Evolutionary conservation across 371 early-diverging fungal species (phyloP), one percentile per base, ranked within the genome.

Genomic region (Chytridiales sp.): DNA sequence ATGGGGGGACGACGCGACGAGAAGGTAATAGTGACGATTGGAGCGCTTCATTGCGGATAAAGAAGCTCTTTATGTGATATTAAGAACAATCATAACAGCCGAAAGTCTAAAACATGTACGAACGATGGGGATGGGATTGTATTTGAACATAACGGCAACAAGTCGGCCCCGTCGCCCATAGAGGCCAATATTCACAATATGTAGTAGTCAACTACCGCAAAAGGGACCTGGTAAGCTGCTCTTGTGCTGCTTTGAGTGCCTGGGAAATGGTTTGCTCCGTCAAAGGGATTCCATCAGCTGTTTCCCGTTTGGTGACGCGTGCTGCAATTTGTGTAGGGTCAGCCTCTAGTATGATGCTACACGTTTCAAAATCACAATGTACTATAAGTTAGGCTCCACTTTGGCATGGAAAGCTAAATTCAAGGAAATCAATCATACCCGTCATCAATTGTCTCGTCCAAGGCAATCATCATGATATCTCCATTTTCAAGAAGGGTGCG

Each of bases 401-500:
- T 19, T 1, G 19, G 19, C 30, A 50, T 26, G 11, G 51, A 26
- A 11, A 32, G 9, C 34, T 9, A 26, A 17, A 32, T 32, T 30
- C n/a, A 11, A 15, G 42, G 29, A 17, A 44, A 0, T 9, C 47
- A 11, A 15, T 19, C 31, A 63, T 79, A 91, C 91, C 98, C 98
- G 62, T 92, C 93, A 73, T 97, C 98, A 26, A 97, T 89, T 32
- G 90, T 87, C 69, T 97, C 98, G 75, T 97, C 98, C 56, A 97
- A 70, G 11, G 92, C 91, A 35, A 97, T 82, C 31, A 91, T 86
- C 1, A 92, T 90, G 43, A 92, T 74, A 75, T 97, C 98, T 54
- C 92, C 77, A 75, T 92, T 88, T 72, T 95, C 95, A 63, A 95
- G 75, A 15, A 96, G 76, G 41, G 86, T 79, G 43, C 94, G 86